Conservation (phyloP, 805 yeast species). For the Phaffomyces thermotolerans region DNA sequence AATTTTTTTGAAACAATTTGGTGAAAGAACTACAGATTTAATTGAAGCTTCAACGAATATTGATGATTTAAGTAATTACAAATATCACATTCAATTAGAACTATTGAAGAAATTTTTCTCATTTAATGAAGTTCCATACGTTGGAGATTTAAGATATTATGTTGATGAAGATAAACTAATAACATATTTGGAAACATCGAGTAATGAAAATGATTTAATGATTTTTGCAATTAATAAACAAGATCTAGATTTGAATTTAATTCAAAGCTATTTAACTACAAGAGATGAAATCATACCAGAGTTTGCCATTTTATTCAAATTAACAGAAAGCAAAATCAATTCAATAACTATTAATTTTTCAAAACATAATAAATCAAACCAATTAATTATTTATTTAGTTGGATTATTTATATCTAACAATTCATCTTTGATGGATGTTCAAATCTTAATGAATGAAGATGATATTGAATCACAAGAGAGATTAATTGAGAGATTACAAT, state of each 20-base stretch:
- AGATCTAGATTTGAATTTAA: constrained; percentile 5
- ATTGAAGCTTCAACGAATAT: constrained; percentile 51
- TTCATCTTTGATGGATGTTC: constrained; percentile 1
- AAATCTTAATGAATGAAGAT: not conserved
- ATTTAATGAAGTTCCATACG: constrained; percentile 43
- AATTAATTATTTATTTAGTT: constrained; percentile 4
- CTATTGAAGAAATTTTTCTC: constrained; percentile 30
- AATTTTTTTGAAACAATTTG: constrained; percentile 48
- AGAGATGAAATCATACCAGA: constrained; percentile 5
- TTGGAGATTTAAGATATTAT: constrained; percentile 67
- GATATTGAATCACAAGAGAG: not conserved
- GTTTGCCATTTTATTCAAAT: constrained; percentile 7
- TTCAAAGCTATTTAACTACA: constrained; percentile 1
- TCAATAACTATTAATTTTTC: constrained; percentile 3
- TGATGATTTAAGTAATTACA: constrained; percentile 9
- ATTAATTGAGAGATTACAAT: constrained; percentile 1
- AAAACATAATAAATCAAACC: constrained; percentile 1
- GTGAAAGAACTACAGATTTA: constrained; percentile 63
- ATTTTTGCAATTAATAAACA: constrained; percentile 14
- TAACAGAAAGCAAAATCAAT: constrained; percentile 2
- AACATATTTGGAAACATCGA: constrained; percentile 75
- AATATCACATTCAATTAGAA: constrained; percentile 25
- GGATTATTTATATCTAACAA: constrained; percentile 5
- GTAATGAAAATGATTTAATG: constrained; percentile 18
- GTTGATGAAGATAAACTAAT: constrained; percentile 63